These are phyloP conservation scores for Sporothrix brasiliensis DNA, from an alignment of 2,329 filamentous ascomycete species.

Conservation along the genomic window DNA sequence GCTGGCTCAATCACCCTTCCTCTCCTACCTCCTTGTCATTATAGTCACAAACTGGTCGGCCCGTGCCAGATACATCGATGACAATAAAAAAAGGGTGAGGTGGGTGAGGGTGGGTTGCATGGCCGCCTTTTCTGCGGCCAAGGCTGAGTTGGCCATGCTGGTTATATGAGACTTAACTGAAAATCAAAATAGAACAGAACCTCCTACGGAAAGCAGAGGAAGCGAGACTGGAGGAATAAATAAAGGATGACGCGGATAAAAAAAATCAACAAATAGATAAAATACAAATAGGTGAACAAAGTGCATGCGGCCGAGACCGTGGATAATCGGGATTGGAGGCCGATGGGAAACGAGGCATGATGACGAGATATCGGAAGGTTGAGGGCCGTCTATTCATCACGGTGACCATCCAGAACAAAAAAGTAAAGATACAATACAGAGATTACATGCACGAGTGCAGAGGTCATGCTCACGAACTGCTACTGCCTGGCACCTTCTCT, in stretches of 20 bases:
- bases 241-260: conserved; percentile 11
- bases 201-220: not conserved
- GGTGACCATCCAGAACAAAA: not conserved
- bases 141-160: conserved; percentile 28
- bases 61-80: conserved; percentile 20
- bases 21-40: not conserved
- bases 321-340: conserved; percentile 3
- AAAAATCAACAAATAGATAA: conserved; percentile 2
- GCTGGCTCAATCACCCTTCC: not conserved
- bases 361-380: conserved; percentile 15
- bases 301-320: not conserved
- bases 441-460: not conserved
- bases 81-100: conserved; percentile 7
- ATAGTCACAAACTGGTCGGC: conserved; percentile 24
- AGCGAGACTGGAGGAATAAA: not conserved
- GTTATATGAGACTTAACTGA: conserved; percentile 3
- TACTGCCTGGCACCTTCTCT: not conserved
- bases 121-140: conserved; percentile 31
- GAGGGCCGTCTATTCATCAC: not conserved
- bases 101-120: conserved; percentile 27
- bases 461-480: not conserved
- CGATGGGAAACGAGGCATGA: not conserved
- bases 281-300: not conserved
- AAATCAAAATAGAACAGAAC: conserved; percentile 7
- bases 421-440: not conserved